These are phyloP conservation scores for Pyrus pyrifolia DNA, from an alignment of 306 rosid genomes.

Conservation along the genomic window DNA sequence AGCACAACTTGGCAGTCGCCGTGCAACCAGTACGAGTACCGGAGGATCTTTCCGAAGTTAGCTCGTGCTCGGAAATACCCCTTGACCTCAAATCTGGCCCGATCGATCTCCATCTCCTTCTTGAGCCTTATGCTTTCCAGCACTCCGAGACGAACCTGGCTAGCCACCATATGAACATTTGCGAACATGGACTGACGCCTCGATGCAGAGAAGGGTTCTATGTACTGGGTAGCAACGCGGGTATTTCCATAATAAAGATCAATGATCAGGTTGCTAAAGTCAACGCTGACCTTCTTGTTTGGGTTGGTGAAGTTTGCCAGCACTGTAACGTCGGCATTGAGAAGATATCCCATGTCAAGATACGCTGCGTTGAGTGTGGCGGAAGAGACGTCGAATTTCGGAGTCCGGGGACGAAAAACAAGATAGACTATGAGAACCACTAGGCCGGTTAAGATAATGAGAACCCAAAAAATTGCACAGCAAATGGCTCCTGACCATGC, in stretches of 20 bases:
- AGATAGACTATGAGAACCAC: slow-evolving; percentile 73
- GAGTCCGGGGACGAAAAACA: slow-evolving; percentile 71
- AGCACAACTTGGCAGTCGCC: slow-evolving; percentile 46
- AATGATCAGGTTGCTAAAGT: slow-evolving; percentile 58
- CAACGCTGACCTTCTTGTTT: slow-evolving; percentile 71
- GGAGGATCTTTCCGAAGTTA: slow-evolving; percentile 53
- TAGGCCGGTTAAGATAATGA: slow-evolving; percentile 72
- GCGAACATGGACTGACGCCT: slow-evolving; percentile 45
- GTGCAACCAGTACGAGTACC: slow-evolving; percentile 64
- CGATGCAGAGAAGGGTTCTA: slow-evolving; percentile 66
- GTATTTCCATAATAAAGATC: slow-evolving; percentile 60
- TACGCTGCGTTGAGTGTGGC: slow-evolving; percentile 76
- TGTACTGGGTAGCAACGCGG: slow-evolving; percentile 53
- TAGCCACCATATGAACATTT: slow-evolving; percentile 51
- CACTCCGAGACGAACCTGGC: slow-evolving; percentile 66
- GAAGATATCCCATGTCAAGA: slow-evolving; percentile 82
- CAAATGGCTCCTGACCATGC: slow-evolving; percentile 54
- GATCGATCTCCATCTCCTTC: slow-evolving; percentile 59
- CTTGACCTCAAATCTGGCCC: slow-evolving; percentile 42
- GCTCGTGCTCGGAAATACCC: slow-evolving; percentile 66
- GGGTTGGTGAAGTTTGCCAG: slow-evolving; percentile 88
- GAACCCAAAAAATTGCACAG: slow-evolving; percentile 70
- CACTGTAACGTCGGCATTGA: slow-evolving; percentile 75
- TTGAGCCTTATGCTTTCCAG: slow-evolving; percentile 40
- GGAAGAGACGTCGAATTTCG: slow-evolving; percentile 55